phyloP scores from a whole-genome alignment of 495 filamentous ascomycete genomes.

The Neurospora intermedia region DNA sequence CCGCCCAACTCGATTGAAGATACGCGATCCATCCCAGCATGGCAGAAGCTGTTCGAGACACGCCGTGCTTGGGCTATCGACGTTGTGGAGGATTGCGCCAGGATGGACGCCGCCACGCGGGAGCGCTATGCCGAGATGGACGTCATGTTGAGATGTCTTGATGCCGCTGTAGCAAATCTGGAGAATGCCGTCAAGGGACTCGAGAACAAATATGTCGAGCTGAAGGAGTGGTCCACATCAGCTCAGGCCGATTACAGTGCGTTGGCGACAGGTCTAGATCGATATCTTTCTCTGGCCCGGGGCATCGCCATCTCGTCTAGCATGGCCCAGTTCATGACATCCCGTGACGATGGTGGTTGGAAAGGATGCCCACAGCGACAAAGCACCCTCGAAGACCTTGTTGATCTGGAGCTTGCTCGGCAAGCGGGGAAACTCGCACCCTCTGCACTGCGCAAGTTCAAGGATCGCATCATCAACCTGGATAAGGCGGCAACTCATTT shows the following conservation, averaged over 20 bases:
- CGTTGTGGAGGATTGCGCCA: conserved; percentile 51
- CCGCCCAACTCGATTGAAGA: conserved; percentile 66
- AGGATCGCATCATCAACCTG: conserved; percentile 33
- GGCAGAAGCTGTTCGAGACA: conserved; percentile 68
- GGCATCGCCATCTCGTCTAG: conserved; percentile 44
- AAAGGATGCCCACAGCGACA: conserved; percentile 27
- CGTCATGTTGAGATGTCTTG: conserved; percentile 59
- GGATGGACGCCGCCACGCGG: conserved; percentile 40
- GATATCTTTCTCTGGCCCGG: conserved; percentile 49
- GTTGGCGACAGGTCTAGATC: conserved; percentile 58
- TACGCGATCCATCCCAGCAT: conserved; percentile 64
- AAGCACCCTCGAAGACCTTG: conserved; percentile 56
- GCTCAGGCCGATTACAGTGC: conserved; percentile 58
- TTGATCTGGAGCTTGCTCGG: conserved; percentile 55
- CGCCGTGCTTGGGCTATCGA: conserved; percentile 64
- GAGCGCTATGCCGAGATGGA: conserved; percentile 52
- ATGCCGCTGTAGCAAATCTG: conserved; percentile 72
- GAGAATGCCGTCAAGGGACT: conserved; percentile 62
- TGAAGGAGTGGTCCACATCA: conserved; percentile 61
- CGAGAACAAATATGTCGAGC: conserved; percentile 61
- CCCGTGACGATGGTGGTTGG: conserved; percentile 30
- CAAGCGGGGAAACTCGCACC: conserved; percentile 48
- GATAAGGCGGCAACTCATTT: conserved; percentile 35
- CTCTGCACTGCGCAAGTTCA: conserved; percentile 34
- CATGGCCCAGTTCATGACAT: conserved; percentile 45